A percentile compares a stretch with the other conserved stretches of the same genome.
phyloP scores from a whole-genome alignment of 352 stramenopile genomes.

The Plasmopara halstedii region DNA sequence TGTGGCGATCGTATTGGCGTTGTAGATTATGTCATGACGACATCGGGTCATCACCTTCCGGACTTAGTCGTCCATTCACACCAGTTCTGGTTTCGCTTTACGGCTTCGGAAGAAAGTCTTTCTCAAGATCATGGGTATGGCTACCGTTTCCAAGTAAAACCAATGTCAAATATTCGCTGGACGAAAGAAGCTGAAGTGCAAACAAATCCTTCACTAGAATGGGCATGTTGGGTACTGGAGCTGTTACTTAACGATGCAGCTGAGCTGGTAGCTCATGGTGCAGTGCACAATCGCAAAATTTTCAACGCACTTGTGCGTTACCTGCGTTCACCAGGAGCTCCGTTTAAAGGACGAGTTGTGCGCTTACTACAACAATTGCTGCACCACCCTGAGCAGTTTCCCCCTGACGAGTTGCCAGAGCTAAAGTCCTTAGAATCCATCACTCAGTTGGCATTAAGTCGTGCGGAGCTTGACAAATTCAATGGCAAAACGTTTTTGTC shows the following conservation, averaged over 20 bases:
- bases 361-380: conserved; percentile 72
- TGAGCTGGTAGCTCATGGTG: conserved; percentile 50
- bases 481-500: conserved; percentile 68
- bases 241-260: conserved; percentile 71
- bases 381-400: conserved; percentile 52
- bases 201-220: conserved; percentile 67
- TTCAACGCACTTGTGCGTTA: conserved; percentile 78
- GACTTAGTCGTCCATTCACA: conserved; percentile 68
- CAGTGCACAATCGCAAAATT: conserved; percentile 76
- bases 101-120: conserved; percentile 50
- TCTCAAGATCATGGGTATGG: conserved; percentile 64
- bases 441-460: conserved; percentile 40
- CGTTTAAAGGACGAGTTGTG: conserved; percentile 74
- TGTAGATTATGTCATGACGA: conserved; percentile 41
- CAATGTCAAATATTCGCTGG: conserved; percentile 73
- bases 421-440: conserved; percentile 58
- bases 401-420: conserved; percentile 44
- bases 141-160: conserved; percentile 78
- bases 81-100: conserved; percentile 82
- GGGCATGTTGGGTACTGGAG: conserved; percentile 80
- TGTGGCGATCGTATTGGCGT: conserved; percentile 49
- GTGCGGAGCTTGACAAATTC: conserved; percentile 49
- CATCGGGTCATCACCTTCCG: conserved; percentile 28
- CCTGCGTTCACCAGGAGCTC: conserved; percentile 62
- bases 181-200: conserved; percentile 74